Evolutionary conservation across 805 yeast genomes (phyloP).

Genomic region (Ogataea trehaloabstinens): DNA sequence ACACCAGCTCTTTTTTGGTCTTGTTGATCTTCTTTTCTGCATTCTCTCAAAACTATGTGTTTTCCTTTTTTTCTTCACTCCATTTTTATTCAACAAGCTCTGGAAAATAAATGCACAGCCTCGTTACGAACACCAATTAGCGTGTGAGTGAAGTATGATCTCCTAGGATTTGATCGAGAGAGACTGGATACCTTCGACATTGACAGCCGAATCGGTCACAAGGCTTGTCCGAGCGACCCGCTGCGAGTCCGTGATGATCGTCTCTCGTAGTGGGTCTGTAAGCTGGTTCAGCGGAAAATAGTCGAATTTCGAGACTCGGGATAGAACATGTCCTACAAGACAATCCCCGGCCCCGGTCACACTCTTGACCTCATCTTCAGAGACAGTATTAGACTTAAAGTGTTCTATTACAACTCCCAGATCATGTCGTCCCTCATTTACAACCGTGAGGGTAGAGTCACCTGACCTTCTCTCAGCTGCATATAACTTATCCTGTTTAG

Average conservation of each 20-base stretch:
- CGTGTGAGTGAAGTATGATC: no score
- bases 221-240: constrained; percentile 26
- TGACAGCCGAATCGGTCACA: constrained; percentile 20
- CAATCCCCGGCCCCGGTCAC: constrained; percentile 93
- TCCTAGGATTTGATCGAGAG: no score
- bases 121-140: no score
- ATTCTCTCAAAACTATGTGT: background rate
- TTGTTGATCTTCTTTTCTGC: background rate
- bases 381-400: constrained; percentile 38
- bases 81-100: background rate
- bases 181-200: constrained; percentile 16
- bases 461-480: constrained; percentile 2
- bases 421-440: constrained; percentile 24
- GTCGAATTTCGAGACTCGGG: constrained; percentile 33
- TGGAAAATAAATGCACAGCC: background rate
- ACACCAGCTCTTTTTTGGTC: no score
- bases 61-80: background rate
- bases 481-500: constrained; percentile 19
- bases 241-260: constrained; percentile 24
- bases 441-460: constrained; percentile 17
- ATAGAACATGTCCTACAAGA: constrained; percentile 60
- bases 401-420: constrained; percentile 65
- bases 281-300: constrained; percentile 12
- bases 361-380: constrained; percentile 44
- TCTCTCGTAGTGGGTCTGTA: constrained; percentile 16